These are phyloP conservation scores for Rhodotorula taiwanensis DNA, from an alignment of 768 basidiomycete genomes.

Conservation along the genomic window DNA sequence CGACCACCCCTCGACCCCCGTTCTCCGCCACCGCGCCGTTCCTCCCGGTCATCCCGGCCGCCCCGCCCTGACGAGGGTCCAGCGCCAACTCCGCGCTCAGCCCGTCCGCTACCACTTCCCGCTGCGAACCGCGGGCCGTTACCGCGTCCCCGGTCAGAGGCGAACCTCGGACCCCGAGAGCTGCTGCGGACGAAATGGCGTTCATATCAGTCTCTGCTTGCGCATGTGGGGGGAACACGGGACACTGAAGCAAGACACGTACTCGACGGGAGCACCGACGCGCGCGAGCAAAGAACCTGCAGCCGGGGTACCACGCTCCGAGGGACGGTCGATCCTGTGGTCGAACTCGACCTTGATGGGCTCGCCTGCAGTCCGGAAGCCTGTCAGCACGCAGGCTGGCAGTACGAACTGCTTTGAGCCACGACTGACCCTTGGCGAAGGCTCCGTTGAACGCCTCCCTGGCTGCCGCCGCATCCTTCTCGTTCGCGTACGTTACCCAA, in stretches of 20 bases:
- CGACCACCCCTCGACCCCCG: background rate
- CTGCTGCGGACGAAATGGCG: background rate
- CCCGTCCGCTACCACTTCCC: background rate
- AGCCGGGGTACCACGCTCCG: background rate
- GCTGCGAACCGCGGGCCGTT: constrained; percentile 4
- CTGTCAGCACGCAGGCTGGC: too few relatives aligned
- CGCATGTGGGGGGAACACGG: background rate
- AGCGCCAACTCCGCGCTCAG: constrained; percentile 7
- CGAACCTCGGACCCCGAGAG: background rate
- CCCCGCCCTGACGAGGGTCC: background rate
- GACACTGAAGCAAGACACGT: background rate
- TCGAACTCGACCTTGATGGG: constrained; percentile 37
- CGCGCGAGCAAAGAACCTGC: constrained; percentile 31
- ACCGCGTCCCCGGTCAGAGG: background rate
- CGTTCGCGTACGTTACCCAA: constrained; percentile 24
- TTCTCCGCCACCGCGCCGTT: background rate
- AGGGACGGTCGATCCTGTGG: background rate
- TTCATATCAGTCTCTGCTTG: background rate
- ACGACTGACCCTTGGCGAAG: constrained; percentile 39
- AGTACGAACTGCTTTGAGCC: too few relatives aligned
- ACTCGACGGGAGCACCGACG: constrained; percentile 20
- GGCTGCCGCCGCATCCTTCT: constrained; percentile 34
- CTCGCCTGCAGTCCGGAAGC: too few relatives aligned
- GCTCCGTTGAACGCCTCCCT: constrained; percentile 41
- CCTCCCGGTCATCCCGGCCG: background rate